Percentiles rank a stretch among this genome's conserved stretches.
phyloP scores from a whole-genome alignment of 2,329 filamentous ascomycete species.

The Rhinocladiella similis region DNA sequence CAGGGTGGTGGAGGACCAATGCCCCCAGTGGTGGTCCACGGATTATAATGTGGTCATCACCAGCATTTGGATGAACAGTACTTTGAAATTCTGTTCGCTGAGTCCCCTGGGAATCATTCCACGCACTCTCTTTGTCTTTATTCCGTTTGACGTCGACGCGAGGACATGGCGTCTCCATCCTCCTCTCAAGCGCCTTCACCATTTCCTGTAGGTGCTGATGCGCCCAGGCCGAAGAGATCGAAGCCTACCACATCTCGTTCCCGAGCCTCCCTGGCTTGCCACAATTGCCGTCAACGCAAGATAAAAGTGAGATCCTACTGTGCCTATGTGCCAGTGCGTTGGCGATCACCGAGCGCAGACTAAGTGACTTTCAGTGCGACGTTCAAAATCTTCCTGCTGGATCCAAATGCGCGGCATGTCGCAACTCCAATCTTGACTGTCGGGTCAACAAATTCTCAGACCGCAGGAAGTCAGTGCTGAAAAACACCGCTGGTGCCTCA shows the following conservation, averaged over 20 bases:
- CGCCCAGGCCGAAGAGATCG: not conserved
- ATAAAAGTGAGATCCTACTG: not conserved
- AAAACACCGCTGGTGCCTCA: not conserved
- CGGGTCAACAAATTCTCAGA: constrained; percentile 1
- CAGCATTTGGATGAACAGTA: too few species aligned
- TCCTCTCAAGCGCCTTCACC: too few species aligned
- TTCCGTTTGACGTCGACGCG: too few species aligned
- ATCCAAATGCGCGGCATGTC: constrained; percentile 1
- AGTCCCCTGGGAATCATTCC: too few species aligned
- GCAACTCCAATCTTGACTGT: constrained; percentile 1
- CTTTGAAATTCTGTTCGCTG: too few species aligned
- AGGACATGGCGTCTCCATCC: too few species aligned
- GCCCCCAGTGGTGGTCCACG: too few species aligned
- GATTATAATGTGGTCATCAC: too few species aligned
- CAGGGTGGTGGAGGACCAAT: too few species aligned
- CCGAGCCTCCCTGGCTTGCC: not conserved
- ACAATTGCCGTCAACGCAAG: constrained; percentile 4
- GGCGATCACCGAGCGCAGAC: not conserved
- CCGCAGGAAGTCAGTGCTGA: not conserved
- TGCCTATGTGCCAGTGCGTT: too few species aligned
- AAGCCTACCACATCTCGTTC: not conserved
- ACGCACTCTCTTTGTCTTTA: too few species aligned
- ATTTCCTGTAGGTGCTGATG: not conserved
- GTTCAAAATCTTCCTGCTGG: not conserved
- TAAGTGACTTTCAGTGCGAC: not conserved